phyloP scores from a whole-genome alignment of 495 filamentous ascomycete genomes.

The Bacidia gigantensis region DNA sequence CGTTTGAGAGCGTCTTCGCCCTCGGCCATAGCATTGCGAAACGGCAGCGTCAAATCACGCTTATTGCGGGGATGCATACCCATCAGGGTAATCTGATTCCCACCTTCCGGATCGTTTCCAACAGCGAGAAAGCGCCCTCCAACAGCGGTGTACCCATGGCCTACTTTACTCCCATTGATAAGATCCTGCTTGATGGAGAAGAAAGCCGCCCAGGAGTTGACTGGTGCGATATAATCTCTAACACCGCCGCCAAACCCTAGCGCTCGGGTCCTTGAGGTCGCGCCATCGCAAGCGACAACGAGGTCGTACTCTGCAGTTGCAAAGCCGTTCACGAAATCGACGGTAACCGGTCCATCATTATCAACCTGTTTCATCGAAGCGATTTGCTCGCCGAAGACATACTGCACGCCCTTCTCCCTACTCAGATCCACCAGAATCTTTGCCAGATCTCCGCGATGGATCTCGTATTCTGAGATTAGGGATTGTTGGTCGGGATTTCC shows the following conservation, averaged over 20 bases:
- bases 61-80: conserved; percentile 20
- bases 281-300: conserved; percentile 36
- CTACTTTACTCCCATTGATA: conserved; percentile 25
- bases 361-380: conserved; percentile 19
- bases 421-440: conserved; percentile 33
- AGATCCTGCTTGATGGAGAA: conserved; percentile 28
- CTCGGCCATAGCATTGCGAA: conserved; percentile 25
- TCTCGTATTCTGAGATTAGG: conserved; percentile 41
- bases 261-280: conserved; percentile 34
- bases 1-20: conserved; percentile 30
- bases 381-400: conserved; percentile 32
- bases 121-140: conserved; percentile 26
- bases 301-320: conserved; percentile 31
- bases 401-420: conserved; percentile 23
- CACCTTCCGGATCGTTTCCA: conserved; percentile 23
- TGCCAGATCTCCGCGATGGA: conserved; percentile 39
- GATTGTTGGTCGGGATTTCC: conserved; percentile 23
- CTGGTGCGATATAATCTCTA: conserved; percentile 25
- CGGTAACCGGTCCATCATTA: conserved; percentile 10
- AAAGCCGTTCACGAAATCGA: conserved; percentile 26
- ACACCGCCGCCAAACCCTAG: conserved; percentile 29
- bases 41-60: conserved; percentile 19
- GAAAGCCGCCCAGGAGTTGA: conserved; percentile 29
- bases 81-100: conserved; percentile 24
- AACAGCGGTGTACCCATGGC: conserved; percentile 23